phyloP scores from a whole-genome alignment of 495 filamentous ascomycete genomes.

The Filosporella fistucella region DNA sequence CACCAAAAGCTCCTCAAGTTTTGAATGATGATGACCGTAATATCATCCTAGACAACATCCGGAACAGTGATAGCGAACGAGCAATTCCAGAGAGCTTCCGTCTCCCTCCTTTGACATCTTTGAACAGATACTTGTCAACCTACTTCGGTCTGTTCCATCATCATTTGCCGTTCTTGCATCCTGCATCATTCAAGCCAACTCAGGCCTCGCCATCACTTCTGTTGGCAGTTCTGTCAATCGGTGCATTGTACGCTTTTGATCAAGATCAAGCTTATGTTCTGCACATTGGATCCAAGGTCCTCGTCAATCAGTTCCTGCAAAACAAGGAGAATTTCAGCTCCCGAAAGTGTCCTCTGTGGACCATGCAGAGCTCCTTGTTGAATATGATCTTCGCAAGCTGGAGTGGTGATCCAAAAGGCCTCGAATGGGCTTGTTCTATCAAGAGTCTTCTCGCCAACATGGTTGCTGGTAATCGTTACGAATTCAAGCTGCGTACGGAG shows the following conservation, averaged over 20 bases:
- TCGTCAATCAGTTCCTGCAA: constrained; percentile 94
- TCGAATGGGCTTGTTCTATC: constrained; percentile 98
- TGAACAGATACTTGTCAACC: constrained; percentile 88
- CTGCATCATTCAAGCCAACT: constrained; percentile 81
- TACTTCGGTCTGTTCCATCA: constrained; percentile 98
- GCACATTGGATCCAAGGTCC: constrained; percentile 95
- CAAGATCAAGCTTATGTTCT: constrained; percentile 92
- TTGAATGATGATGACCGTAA: constrained; percentile 74
- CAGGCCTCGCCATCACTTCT: constrained; percentile 74
- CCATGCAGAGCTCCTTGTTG: constrained; percentile 90
- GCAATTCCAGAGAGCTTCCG: constrained; percentile 88
- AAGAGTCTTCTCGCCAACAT: constrained; percentile 97
- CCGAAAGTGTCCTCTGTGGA: constrained; percentile 95
- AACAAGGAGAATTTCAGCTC: constrained; percentile 99
- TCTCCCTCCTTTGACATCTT: constrained; percentile 65
- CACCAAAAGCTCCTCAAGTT: constrained; percentile 56
- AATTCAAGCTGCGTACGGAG: constrained; percentile 87
- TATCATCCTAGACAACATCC: constrained; percentile 80
- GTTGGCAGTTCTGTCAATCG: constrained; percentile 90
- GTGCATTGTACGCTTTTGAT: constrained; percentile 94
- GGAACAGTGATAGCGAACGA: constrained; percentile 68
- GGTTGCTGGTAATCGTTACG: constrained; percentile 96
- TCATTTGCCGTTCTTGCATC: constrained; percentile 93
- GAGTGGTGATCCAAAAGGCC: constrained; percentile 95
- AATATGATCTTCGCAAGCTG: constrained; percentile 99